Evolutionary conservation across 2,329 filamentous ascomycete genomes (phyloP), one percentile per base, ranked within the genome.

Genomic region (Periconia digitata): DNA sequence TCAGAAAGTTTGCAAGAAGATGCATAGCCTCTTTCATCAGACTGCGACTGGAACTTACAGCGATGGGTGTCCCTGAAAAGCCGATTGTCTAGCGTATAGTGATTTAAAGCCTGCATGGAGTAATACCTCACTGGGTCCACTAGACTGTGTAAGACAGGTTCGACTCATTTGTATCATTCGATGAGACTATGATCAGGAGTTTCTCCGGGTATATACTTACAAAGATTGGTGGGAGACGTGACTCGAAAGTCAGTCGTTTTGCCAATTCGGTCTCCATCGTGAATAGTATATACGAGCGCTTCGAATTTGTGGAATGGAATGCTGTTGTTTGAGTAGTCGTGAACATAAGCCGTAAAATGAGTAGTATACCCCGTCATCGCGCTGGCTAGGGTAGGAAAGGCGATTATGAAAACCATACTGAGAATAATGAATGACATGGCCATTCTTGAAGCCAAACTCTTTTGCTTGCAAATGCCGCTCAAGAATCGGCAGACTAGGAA

Each of bases 361-460:
- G 34, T 43, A 1, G 38, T 53, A 20, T 63, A 63, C n/a, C 57
- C 57, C 18, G 55, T 56, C 58, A 63, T 58, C 2, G 60, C 56
- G 10, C 60, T 55, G 2, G 47, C 44, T 3, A 63, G 34, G 1
- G 55, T 63, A 6, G 57, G 57, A 38, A 59, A 62, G 0, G 34
- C 8, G 0, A 58, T 37, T 5, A 53, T 53, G n/a, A 56, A 61
- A 0, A 40, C 8, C 53, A 61, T 57, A 1, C 51, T 59, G 1
- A 40, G 35, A 1, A 61, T n/a, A 43, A 63, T 62, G n/a, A 62
- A 62, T 2, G 32, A 32, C 57, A 58, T 60, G 13, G 57, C 59
- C 0, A 52, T 3, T 12, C 35, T 58, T 2, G 57, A 62, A 12
- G 47, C 40, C 2, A 63, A n/a, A 1, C 49, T 24, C 12, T 50